Conservation (phyloP, 1,139 yeast genomes). For the Lodderomyces metapsilosis region DNA sequence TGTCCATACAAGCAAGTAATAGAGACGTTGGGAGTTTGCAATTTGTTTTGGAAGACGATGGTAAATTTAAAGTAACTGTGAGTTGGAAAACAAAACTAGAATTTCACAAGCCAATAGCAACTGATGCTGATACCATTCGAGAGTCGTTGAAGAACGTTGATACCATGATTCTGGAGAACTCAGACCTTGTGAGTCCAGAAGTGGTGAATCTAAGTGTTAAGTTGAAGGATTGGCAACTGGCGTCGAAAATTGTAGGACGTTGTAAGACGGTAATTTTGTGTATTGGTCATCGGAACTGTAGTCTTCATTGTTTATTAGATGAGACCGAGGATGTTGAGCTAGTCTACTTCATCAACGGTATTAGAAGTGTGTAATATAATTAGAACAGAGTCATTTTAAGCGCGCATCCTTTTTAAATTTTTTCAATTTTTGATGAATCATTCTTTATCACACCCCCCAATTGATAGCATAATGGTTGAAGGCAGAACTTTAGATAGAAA, state of each 20-base stretch:
- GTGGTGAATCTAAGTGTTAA: constrained; percentile 43
- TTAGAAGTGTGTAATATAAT: constrained; percentile 16
- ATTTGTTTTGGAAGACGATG: constrained; percentile 55
- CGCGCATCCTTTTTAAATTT: too few species aligned
- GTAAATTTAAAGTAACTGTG: constrained; percentile 49
- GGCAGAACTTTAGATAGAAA: constrained; percentile 49
- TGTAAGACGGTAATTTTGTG: constrained; percentile 54
- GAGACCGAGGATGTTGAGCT: constrained; percentile 57
- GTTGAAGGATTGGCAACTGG: constrained; percentile 58
- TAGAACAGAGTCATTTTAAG: background rate
- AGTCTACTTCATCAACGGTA: constrained; percentile 49
- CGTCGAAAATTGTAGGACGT: constrained; percentile 51
- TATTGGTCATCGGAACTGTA: constrained; percentile 48
- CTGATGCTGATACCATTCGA: constrained; percentile 23
- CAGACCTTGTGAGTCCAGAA: constrained; percentile 18
- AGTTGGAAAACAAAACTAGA: constrained; percentile 55
- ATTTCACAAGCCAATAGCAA: constrained; percentile 27
- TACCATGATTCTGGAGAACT: constrained; percentile 5
- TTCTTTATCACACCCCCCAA: too few species aligned
- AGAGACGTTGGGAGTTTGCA: constrained; percentile 41
- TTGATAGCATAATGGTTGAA: constrained; percentile 8
- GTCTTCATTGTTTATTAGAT: constrained; percentile 56
- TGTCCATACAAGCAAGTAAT: constrained; percentile 35
- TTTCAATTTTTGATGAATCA: too few species aligned
- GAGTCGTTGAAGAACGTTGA: constrained; percentile 14